Evolutionary conservation across 2,329 filamentous ascomycete genomes (phyloP), one percentile per base, ranked within the genome.

Genomic region (Gnomoniopsis sp.): DNA sequence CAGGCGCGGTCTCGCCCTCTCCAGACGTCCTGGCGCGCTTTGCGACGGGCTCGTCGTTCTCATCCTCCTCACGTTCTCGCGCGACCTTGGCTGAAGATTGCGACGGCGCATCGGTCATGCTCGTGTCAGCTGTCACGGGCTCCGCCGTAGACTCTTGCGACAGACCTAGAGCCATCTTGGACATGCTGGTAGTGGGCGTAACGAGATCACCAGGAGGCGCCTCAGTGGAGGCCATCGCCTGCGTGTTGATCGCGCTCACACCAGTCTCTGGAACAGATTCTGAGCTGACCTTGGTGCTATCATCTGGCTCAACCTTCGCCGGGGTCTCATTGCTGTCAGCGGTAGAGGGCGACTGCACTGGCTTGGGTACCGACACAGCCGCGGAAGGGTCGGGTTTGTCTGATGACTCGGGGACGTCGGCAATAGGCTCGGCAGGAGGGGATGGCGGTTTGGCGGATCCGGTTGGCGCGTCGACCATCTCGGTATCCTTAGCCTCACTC

Each of bases 1-100:
- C 74, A 6, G 65, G 65, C 50, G 74, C 72, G 34, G 77, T 75
- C 15, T 34, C 60, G 33, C 48, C 58, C 34, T 60, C 60, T 51
- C 49, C 57, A 6, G 58, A 61, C 1, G 90, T 89, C 74, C 88
- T 93, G 41, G 90, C 85, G 26, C 93, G 87, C 77, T 97, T 97
- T 1, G 91, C 84, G 17, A 84, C 84, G 55, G 88, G 91, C 63
- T 91, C 84, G 12, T 78, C 77, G 15, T 76, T 76, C 1, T 78
- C 77, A 63, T 96, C 91, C 4, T 91, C 87, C 59, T 96, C 91
- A 15, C 93, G 87, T 65, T 88, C 88, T 12, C 91, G 86, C 1
- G 90, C 80, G 14, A 88, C 69, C 74, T 93, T 93, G 38, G 76
- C 74, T 1, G 77, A 75, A 3, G 66, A 47, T 4, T 66, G 55